Conservation (phyloP, 2,329 filamentous ascomycete genomes). For the Bipolaris oryzae region DNA sequence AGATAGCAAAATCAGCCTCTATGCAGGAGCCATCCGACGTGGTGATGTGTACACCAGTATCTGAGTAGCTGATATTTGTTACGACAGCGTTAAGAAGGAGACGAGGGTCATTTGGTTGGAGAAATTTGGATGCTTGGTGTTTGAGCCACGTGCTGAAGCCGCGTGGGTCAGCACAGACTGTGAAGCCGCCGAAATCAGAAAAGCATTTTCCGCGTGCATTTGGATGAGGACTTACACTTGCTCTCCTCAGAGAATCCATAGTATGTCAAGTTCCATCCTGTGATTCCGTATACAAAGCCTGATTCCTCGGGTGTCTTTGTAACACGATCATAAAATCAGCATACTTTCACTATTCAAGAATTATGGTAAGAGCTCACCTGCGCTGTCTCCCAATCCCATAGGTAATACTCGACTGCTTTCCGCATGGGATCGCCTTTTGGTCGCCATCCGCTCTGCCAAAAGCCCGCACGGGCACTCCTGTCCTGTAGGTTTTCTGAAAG, state of each 20-base stretch:
- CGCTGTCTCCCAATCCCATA: slow-evolving; percentile 64
- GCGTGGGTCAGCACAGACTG: slow-evolving; percentile 64
- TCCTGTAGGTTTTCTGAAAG: slow-evolving; percentile 67
- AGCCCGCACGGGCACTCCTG: slow-evolving; percentile 62
- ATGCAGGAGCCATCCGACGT: slow-evolving; percentile 63
- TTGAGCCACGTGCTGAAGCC: slow-evolving; percentile 66
- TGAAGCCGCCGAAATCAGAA: slow-evolving; percentile 67
- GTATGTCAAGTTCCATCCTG: slow-evolving; percentile 60
- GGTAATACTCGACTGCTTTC: slow-evolving; percentile 68
- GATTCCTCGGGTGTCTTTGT: slow-evolving; percentile 60
- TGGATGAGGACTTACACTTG: slow-evolving; percentile 5
- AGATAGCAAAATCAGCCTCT: slow-evolving; percentile 66
- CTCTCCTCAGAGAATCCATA: slow-evolving; percentile 11
- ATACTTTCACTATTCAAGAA: rapidly evolving
- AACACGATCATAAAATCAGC: background rate
- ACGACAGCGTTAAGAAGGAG: slow-evolving; percentile 65
- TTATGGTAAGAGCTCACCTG: slow-evolving; percentile 22
- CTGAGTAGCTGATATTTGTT: slow-evolving; percentile 60
- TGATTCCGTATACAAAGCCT: slow-evolving; percentile 61
- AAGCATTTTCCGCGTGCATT: slow-evolving; percentile 53
- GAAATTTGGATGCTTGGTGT: slow-evolving; percentile 63
- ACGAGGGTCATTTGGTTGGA: slow-evolving; percentile 61
- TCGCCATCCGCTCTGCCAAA: slow-evolving; percentile 67
- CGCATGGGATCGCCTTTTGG: slow-evolving; percentile 61
- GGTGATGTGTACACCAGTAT: slow-evolving; percentile 60